Base-by-base conservation (phyloP, 2,329 filamentous ascomycete genomes). In the Lachnellula cervina region DNA sequence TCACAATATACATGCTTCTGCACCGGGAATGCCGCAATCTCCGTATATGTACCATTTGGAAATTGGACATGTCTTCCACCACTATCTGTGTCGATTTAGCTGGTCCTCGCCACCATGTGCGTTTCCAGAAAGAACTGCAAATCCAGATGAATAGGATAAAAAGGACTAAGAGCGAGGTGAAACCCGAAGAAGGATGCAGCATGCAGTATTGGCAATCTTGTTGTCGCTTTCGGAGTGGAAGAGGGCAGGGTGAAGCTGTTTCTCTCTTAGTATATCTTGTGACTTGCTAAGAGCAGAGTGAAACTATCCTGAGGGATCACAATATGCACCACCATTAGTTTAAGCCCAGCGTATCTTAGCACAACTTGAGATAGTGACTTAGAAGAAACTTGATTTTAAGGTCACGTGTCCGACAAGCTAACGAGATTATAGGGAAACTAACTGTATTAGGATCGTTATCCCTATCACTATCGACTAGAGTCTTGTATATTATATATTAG, bases 281-380 rank as follows among this genome's bases (percentile, higher is more conserved):
- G 25, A 21, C 21, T 17, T 3, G 23, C 5, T 42, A 11, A 25
- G 16, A 17, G 43, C 14, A 32, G 19, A 11, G 34, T 17, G 17
- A 48, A 49, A 49, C 35, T 4, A 21, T 62, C 59, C 53, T 65
- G 62, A 43, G 86, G 87, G 28, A 89, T 74, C 45, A n/a, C n/a
- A n/a, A n/a, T n/a, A n/a, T n/a, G n/a, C n/a, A n/a, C n/a, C n/a
- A 92, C 74, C 49, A 88, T 83, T 7, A 91, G 68, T 66, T 68
- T 62, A 77, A 79, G 3, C 76, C 76, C 51, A 80, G 75, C 65
- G 76, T 71, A 40, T 73, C 71, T 28, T 38, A 2, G 19, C 16
- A 32, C 7, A 5, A 37, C 49, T 14, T 34, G 35, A 13, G 35
- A 17, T 43, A 9, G 6, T 4, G 7, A 40, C 32, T 16, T 50